Evolutionary conservation across 192 early-diverging fungal genomes (phyloP), one percentile per base, ranked within the genome.

Genomic region (Podila epicladia): DNA sequence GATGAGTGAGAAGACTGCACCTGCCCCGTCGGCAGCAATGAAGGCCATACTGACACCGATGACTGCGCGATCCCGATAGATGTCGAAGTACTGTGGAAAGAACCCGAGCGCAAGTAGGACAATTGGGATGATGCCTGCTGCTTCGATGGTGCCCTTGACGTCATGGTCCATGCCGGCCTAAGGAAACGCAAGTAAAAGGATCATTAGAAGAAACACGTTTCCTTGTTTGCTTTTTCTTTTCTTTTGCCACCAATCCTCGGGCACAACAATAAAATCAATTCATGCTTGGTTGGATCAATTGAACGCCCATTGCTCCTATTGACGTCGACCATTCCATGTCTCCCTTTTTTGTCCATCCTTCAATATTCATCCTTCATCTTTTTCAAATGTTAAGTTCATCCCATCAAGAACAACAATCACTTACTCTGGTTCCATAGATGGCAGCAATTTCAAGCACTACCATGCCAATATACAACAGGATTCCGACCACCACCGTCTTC

Each of bases 21-120:
- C 86, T 4, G 76, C 61, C 26, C 73, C 80, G 26, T 87, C 86
- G 41, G 83, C 82, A 12, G 77, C 51, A 22, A 87, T 71, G 50
- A 87, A 87, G 5, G 77, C 28, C 73, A 85, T 82, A 8, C 78
- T 82, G 20, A 87, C 71, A 12, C 84, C 82, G 0, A 85, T 82
- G 1, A 87, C 86, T 26, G 72, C 75, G 4, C 72, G 71, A 57
- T 82, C 66, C 4, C 58, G 58, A 5, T 74, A 73, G 28, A 87
- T 85, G 3, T 84, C 75, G 26, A 59, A 35, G 37, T 87, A 87
- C 66, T 87, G 86, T 20, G 86, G 86, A 20, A 82, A 6, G 55
- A 87, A 87, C 3, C 86, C 86, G 11, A 82, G 4, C 5, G 60
- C 53, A 37, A 87, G 76, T 2, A 84, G 51, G 32, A 85, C 35